A percentile compares a stretch with the other conserved stretches of the same genome.
These are phyloP conservation scores for Boehmeria nivea DNA, from an alignment of 306 rosid genomes.

Conservation along the genomic window DNA sequence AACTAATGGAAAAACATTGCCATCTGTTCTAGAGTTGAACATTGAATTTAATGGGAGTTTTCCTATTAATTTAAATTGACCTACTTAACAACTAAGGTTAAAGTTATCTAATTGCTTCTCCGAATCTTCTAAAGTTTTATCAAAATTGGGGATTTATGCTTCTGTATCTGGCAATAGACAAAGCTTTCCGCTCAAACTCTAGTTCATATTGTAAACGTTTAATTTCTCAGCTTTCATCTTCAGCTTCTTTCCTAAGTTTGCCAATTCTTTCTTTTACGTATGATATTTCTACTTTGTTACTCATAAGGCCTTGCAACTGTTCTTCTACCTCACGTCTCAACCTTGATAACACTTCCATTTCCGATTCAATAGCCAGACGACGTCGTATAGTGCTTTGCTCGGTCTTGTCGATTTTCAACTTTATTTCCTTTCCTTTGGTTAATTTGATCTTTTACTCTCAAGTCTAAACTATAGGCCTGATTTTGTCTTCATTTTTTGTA, in stretches of 20 bases:
- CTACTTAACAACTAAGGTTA: neutral
- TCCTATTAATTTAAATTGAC: neutral
- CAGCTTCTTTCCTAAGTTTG: slow-evolving; percentile 79
- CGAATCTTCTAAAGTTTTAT: neutral
- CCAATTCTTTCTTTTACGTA: slow-evolving; percentile 71
- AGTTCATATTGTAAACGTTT: slow-evolving; percentile 82
- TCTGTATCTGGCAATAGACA: slow-evolving; percentile 95
- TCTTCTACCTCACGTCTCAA: slow-evolving; percentile 82
- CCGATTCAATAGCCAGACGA: slow-evolving; percentile 77
- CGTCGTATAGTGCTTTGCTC: too few relatives aligned
- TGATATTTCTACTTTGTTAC: slow-evolving; percentile 69
- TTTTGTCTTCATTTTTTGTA: too few relatives aligned
- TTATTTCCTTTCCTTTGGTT: slow-evolving; percentile 58
- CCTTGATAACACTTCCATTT: slow-evolving; percentile 78
- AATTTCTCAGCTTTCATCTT: slow-evolving; percentile 74
- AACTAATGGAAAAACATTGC: too few relatives aligned
- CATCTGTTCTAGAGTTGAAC: too few relatives aligned
- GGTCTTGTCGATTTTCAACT: too few relatives aligned
- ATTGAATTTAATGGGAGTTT: too few relatives aligned
- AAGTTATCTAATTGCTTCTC: neutral
- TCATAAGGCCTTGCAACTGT: slow-evolving; percentile 69
- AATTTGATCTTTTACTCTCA: slow-evolving; percentile 46
- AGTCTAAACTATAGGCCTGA: too few relatives aligned
- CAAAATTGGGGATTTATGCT: neutral
- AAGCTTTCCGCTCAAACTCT: slow-evolving; percentile 92